Base-by-base conservation (phyloP, 1,284 basidiomycete species). In the Fistulinella staudtii region DNA sequence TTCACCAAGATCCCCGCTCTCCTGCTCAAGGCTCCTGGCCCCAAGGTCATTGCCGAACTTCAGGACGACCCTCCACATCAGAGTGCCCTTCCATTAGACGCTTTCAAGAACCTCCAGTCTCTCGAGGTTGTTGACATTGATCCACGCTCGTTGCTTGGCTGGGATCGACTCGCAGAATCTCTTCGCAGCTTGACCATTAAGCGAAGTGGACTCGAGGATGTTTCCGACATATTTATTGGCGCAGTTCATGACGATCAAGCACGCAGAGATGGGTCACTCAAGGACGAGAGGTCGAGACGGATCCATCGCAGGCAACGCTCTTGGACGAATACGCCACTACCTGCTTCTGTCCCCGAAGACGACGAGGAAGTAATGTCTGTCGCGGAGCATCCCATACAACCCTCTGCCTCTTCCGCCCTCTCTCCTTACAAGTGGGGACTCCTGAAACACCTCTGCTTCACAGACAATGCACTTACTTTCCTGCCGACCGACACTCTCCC, bases 1-100 rank as follows among this genome's bases (percentile, higher is more conserved):
- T 89, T 93, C 68, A 94, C 89, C 24, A 91, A 89, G 67, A 71
- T 94, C 0, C 90, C 91, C 14, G 82, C 89, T 2, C 72, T 95
- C 29, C 69, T 71, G n/a, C 70, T 85, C 48, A 72, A 70, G 45
- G 75, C 78, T 4, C 80, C 80, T 4, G 77, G 79, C 34, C 71
- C 72, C 34, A 82, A 79, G 49, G 66, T 82, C 44, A 82, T 94
- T 21, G 65, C 76, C 7, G 90, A 89, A 58, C 75, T 89, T 10
- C 71, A 75, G 9, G 75, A 81, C 28, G 88, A 93, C 46, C 74
- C 84, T 8, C 85, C 89, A 0, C 80, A 79, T 45, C 74, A 79
- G 53, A 89, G 80, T 51, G 87, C 86, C 6, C 67, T 93, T 7
- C 91, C 93, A 2, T 70, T 95, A 18, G 81, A 90, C 51, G 74